Evolutionary conservation across 495 filamentous ascomycete species (phyloP), one percentile per base, ranked within the genome.

Genomic region (Bacidia rubella): DNA sequence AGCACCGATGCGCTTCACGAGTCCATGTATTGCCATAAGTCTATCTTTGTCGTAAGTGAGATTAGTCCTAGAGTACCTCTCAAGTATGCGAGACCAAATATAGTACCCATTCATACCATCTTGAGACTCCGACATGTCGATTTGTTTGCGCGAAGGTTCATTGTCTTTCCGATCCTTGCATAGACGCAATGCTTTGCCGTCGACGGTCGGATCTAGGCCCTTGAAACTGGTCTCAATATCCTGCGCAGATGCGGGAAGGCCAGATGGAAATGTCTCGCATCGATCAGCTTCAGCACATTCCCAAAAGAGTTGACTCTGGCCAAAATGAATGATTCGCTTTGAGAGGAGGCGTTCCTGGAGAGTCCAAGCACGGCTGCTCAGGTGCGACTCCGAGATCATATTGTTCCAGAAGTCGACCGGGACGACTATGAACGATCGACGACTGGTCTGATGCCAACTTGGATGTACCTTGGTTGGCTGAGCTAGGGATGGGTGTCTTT

Each of bases 261-360:
- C n/a, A n/a, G n/a, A n/a, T n/a, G n/a, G n/a, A n/a, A n/a, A n/a
- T n/a, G 43, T 44, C n/a, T 55, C 55, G 24, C 26, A 57, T 10
- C 24, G 25, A 15, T 7, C 2, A 15, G 43, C 1, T 48, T 54
- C 47, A 15, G 12, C 12, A 29, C 57, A 59, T 48, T 59, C 55
- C 55, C 55, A 59, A 32, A 54, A 54, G 19, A 59, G 27, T 26
- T 57, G 42, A 1, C 22, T 24, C 20, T 29, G 9, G 4, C 25
- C 40, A 19, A 48, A 59, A 49, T 59, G 23, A 11, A 59, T 21
- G 2, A 51, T 35, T 20, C 57, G 41, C 17, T 48, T 23, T 15
- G 55, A 12, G n/a, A 59, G 57, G 17, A 57, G 15, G 35, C 48
- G 23, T 38, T 59, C 55, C 27, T 57, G 55, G n/a, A 59, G 29